Conservation (phyloP, 1,139 yeast genomes). For the Magnusiomyces paraingens region DNA sequence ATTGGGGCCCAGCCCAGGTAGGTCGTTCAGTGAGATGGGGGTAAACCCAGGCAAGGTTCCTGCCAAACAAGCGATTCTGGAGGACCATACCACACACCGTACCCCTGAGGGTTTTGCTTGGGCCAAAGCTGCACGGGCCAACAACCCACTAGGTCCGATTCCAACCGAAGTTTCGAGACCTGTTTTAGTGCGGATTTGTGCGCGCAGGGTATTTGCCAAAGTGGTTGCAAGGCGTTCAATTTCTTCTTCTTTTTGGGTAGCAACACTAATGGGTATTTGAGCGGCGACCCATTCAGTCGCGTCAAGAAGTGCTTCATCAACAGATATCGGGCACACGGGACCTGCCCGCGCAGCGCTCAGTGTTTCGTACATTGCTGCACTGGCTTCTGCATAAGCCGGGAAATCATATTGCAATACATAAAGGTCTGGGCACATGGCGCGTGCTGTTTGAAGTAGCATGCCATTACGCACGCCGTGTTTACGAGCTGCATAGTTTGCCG, state of each 20-base stretch:
- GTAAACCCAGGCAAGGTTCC: conserved; percentile 10
- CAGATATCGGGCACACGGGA: conserved; percentile 72
- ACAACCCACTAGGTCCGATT: conserved; percentile 57
- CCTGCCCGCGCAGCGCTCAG: conserved; percentile 43
- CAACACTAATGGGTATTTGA: background rate
- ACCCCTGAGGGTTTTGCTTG: conserved; percentile 79
- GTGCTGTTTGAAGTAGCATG: conserved; percentile 77
- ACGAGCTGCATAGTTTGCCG: conserved; percentile 86
- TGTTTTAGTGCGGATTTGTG: conserved; percentile 42
- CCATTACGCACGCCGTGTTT: conserved; percentile 71
- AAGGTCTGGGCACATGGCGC: conserved; percentile 56
- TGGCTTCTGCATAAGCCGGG: conserved; percentile 58
- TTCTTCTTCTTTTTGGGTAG: background rate
- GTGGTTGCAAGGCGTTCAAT: background rate
- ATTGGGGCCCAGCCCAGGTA: conserved; percentile 84
- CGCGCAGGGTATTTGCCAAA: conserved; percentile 41
- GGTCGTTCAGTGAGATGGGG: conserved; percentile 42
- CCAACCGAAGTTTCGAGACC: conserved; percentile 71
- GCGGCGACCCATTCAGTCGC: conserved; percentile 34
- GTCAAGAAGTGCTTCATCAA: conserved; percentile 85
- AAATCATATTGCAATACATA: conserved; percentile 62
- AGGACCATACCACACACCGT: conserved; percentile 29
- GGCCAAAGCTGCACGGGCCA: conserved; percentile 71
- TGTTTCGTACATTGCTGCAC: conserved; percentile 47
- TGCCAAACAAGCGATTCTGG: background rate